Percentiles rank a stretch among this genome's conserved stretches.
Evolutionary conservation across 768 basidiomycete species (phyloP).

Genomic region (Calocera cornea): DNA sequence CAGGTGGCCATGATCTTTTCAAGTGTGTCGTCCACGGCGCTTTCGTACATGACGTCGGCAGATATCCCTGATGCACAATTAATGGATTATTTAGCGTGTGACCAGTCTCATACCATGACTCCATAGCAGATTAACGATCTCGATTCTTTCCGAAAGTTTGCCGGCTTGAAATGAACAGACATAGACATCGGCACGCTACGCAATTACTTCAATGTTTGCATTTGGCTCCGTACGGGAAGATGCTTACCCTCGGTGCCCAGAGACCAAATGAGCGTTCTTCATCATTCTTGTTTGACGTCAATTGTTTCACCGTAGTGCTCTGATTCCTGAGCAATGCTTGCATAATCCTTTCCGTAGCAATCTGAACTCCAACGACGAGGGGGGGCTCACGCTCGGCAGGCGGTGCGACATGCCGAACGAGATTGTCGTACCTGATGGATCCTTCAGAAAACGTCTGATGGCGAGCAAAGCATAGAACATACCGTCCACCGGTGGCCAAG

Average conservation of each 20-base stretch:
- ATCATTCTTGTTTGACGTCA: constrained; percentile 35
- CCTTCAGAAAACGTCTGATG: neutral
- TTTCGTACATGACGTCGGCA: constrained; percentile 79
- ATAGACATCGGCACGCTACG: constrained; percentile 46
- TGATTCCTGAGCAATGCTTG: constrained; percentile 56
- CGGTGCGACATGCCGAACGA: constrained; percentile 48
- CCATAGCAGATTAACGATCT: constrained; percentile 67
- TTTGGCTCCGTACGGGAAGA: neutral
- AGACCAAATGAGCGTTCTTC: constrained; percentile 73
- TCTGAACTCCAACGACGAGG: constrained; percentile 44
- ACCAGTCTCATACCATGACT: constrained; percentile 65
- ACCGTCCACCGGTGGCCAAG: constrained; percentile 75
- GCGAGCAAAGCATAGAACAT: constrained; percentile 13
- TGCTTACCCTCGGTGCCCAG: constrained; percentile 75
- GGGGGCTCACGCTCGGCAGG: constrained; percentile 26
- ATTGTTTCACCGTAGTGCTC: constrained; percentile 45
- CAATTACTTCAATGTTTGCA: neutral
- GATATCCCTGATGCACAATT: neutral
- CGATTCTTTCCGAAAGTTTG: constrained; percentile 60
- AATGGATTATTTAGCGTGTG: neutral
- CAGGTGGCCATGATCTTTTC: constrained; percentile 57
- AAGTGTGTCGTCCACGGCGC: constrained; percentile 46
- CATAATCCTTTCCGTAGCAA: constrained; percentile 67
- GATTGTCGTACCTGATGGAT: constrained; percentile 48
- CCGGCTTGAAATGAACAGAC: constrained; percentile 67